These are phyloP conservation scores for Aspergillus homomorphus DNA, from an alignment of 495 filamentous ascomycete genomes.

Conservation along the genomic window DNA sequence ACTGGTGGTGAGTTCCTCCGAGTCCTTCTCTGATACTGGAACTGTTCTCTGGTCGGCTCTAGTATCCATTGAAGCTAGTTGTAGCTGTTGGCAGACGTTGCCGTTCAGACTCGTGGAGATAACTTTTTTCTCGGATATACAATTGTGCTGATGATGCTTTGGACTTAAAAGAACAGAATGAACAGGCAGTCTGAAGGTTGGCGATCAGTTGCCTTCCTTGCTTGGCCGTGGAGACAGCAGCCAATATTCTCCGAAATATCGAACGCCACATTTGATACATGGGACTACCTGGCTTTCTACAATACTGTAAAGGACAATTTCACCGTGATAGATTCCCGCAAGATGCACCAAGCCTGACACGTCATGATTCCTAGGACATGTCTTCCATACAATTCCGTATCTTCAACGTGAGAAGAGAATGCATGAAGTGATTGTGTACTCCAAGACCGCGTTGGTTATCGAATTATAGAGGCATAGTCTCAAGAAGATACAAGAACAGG, in stretches of 20 bases:
- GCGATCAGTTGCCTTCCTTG: not conserved
- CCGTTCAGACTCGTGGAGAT: not conserved
- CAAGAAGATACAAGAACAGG: no score
- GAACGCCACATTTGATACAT: not conserved
- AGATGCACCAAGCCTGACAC: not conserved
- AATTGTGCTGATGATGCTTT: no score
- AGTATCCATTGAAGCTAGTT: not conserved
- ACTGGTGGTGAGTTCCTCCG: not conserved
- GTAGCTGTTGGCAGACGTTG: not conserved
- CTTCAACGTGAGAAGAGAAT: no score
- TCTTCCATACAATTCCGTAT: no score
- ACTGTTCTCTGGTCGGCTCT: not conserved
- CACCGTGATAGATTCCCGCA: not conserved
- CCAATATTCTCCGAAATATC: not conserved
- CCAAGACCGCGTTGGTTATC: no score
- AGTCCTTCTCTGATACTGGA: not conserved
- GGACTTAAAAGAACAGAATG: no score
- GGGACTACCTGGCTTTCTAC: not conserved
- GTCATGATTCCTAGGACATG: no score
- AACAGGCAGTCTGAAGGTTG: no score
- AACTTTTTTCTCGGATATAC: no score
- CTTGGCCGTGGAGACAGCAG: not conserved
- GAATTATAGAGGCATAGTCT: no score
- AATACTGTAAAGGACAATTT: no score
- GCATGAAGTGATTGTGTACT: no score